phyloP scores from a whole-genome alignment of 257 asterid genomes.

The Scutellaria galericulata region DNA sequence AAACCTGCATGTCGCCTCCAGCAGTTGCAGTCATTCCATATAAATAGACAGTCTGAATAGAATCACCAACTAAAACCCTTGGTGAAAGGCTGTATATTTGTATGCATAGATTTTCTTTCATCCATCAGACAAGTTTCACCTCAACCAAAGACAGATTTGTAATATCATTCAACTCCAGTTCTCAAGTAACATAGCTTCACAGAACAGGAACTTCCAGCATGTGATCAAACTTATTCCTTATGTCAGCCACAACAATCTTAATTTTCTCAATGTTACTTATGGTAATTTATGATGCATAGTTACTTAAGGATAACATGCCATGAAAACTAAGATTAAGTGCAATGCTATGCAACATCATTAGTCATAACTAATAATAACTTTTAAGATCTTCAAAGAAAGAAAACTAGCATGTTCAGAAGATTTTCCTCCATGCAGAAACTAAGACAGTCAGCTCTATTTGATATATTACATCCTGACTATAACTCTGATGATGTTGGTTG shows the following conservation, averaged over 20 bases:
- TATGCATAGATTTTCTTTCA: not conserved
- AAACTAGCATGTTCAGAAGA: constrained; percentile 30
- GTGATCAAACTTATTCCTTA: not conserved
- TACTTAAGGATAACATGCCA: not conserved
- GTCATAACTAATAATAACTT: constrained; percentile 1
- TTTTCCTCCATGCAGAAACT: constrained; percentile 72
- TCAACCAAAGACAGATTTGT: constrained; percentile 1
- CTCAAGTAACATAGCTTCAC: not conserved
- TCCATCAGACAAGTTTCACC: not conserved
- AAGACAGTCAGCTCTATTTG: constrained; percentile 85
- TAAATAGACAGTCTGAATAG: too few species aligned
- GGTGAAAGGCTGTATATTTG: not conserved
- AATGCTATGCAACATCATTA: not conserved
- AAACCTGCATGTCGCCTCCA: too few species aligned
- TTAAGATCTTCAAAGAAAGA: constrained; percentile 7
- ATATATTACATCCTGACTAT: constrained; percentile 13
- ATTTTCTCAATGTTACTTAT: too few species aligned
- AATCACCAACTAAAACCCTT: too few species aligned
- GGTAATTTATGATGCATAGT: not conserved
- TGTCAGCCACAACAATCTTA: not conserved
- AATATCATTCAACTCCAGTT: not conserved
- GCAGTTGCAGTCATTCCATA: too few species aligned
- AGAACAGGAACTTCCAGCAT: constrained; percentile 15
- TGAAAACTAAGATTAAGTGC: constrained; percentile 2
- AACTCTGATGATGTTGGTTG: not conserved